Base-by-base conservation (phyloP, 2,329 filamentous ascomycete species). In the Clarireedia monteithiana region DNA sequence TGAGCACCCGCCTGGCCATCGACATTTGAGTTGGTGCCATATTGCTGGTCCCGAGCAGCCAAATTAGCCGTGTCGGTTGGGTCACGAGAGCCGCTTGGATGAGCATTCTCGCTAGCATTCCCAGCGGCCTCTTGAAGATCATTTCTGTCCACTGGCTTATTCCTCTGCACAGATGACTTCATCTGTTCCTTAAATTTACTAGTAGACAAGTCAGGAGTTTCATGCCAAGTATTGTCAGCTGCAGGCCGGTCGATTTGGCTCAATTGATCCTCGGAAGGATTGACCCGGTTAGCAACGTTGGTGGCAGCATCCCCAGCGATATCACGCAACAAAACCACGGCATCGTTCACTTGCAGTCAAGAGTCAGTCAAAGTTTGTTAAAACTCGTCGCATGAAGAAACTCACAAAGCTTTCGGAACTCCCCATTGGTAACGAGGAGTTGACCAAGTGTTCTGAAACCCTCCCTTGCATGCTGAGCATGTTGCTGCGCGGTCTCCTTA, bases 141-240 rank as follows among this genome's bases (percentile, higher is more conserved):
- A 56, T 82, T 73, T 60, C 75, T 74, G 34, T 72, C 71, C 5
- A 69, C 57, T 2, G 79, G 80, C 60, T 77, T 76, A 57, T 77
- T 75, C 63, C 75, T 75, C 50, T 71, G 86, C 84, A 56, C 82
- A 24, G 57, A 74, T 34, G 74, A 76, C 69, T 86, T 85, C 15
- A 86, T 69, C 69, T 91, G 85, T 17, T 81, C 77, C 74, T 83
- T 89, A 55, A 94, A 60, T 56, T 79, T 82, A 1, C 84, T 81
- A 70, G 81, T 85, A 61, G 84, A 87, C 49, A 95, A 67, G 60
- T 94, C 78, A 3, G 91, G 91, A 45, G 83, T 81, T 57, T 96
- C 91, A 66, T 96, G 89, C 94, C 94, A 99, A 15, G 85, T 88
- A 73, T 97, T 94, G 67, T 96, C 91, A 17, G 88, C 83, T 2